phyloP scores from a whole-genome alignment of 495 filamentous ascomycete species.

The Penicillium antarcticum region DNA sequence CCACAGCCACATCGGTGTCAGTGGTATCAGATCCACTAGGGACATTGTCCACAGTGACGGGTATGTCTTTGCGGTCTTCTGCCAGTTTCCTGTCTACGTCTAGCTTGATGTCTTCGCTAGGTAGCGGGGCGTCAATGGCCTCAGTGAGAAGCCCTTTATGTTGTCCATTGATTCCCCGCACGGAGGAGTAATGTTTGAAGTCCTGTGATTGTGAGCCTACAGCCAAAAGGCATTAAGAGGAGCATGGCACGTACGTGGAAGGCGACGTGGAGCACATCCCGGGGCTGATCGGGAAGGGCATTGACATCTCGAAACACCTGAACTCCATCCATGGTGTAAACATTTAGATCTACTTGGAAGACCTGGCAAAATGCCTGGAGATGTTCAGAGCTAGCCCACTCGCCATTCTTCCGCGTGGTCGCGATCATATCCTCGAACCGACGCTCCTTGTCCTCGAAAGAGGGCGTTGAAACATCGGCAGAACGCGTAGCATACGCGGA shows the following conservation, averaged over 20 bases:
- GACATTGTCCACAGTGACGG: no score
- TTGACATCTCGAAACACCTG: constrained; percentile 46
- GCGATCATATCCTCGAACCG: constrained; percentile 61
- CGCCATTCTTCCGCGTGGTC: constrained; percentile 58
- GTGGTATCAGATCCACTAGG: neutral
- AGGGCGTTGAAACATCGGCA: constrained; percentile 38
- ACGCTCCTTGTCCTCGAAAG: constrained; percentile 55
- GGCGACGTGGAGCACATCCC: constrained; percentile 58
- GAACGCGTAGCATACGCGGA: constrained; percentile 39
- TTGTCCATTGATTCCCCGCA: constrained; percentile 59
- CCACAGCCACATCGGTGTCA: constrained; percentile 35
- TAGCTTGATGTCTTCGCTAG: constrained; percentile 19
- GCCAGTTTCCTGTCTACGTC: neutral
- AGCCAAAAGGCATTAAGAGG: neutral
- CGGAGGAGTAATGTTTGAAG: constrained; percentile 75
- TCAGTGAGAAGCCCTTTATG: constrained; percentile 45
- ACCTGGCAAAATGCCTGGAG: constrained; percentile 64
- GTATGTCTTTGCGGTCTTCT: no score
- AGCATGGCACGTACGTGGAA: constrained; percentile 58
- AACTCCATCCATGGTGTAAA: constrained; percentile 53
- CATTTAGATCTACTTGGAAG: constrained; percentile 60
- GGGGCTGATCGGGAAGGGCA: constrained; percentile 38
- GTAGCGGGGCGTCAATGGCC: neutral
- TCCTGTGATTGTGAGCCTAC: constrained; percentile 4
- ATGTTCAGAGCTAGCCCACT: constrained; percentile 71